Evolutionary conservation across 352 stramenopile genomes (phyloP).

Genomic region (Pythium diclinum): DNA sequence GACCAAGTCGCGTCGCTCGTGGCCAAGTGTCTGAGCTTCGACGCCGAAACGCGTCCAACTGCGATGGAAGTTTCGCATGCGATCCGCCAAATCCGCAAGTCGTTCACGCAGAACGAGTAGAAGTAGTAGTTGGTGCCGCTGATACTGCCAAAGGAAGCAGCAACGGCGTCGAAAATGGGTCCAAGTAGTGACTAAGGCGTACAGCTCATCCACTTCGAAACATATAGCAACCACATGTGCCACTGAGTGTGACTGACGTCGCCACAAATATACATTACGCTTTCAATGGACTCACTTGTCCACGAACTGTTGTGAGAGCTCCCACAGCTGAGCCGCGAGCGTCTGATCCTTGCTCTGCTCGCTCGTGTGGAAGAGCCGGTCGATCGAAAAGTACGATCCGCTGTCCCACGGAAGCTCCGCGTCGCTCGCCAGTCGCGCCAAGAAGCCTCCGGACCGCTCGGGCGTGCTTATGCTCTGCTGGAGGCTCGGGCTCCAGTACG

Average conservation of each 20-base stretch:
- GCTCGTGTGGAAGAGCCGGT: conserved; percentile 36
- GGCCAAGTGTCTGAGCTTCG: conserved; percentile 17
- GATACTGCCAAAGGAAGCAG: neutral
- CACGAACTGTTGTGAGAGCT: conserved; percentile 28
- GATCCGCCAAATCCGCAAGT: neutral
- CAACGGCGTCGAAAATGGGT: too few species aligned
- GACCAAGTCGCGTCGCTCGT: conserved; percentile 14
- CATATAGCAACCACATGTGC: too few species aligned
- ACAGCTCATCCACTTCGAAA: too few species aligned
- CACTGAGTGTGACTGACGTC: too few species aligned
- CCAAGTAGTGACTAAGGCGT: too few species aligned
- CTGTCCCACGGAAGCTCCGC: conserved; percentile 31
- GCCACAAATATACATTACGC: too few species aligned
- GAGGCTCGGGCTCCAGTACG: conserved; percentile 20
- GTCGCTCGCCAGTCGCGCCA: conserved; percentile 36
- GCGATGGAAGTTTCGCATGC: neutral
- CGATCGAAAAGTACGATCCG: conserved; percentile 35
- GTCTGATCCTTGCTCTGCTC: conserved; percentile 31
- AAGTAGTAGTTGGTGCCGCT: neutral
- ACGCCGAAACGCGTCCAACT: neutral
- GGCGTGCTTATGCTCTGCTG: conserved; percentile 30
- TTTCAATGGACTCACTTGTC: conserved; percentile 33
- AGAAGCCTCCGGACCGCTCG: conserved; percentile 31
- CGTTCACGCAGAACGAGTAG: neutral
- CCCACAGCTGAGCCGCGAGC: conserved; percentile 31